Percentiles rank a stretch among this genome's conserved stretches.
Evolutionary conservation across 2,329 filamentous ascomycete genomes (phyloP).

Genomic region (Talaromyces sp.): DNA sequence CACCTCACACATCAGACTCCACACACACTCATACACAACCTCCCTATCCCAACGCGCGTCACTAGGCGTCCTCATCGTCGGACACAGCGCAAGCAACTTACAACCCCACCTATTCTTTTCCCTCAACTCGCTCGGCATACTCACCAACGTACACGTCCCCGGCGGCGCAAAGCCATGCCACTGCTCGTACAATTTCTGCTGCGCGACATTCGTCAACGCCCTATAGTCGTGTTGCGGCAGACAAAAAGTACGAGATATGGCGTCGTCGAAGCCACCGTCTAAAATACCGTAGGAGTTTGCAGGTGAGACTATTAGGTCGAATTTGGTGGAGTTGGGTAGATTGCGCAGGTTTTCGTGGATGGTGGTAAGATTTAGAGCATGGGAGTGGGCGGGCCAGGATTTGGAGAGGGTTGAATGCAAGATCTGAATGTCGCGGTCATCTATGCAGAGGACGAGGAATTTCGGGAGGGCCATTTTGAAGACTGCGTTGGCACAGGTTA

Average conservation of each 20-base stretch:
- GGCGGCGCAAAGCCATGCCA: slow-evolving; percentile 53
- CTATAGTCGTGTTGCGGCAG: slow-evolving; percentile 44
- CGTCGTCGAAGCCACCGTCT: slow-evolving; percentile 56
- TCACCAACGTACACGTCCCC: slow-evolving; percentile 50
- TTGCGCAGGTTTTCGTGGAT: slow-evolving; percentile 38
- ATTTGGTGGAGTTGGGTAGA: slow-evolving; percentile 36
- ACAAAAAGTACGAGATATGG: slow-evolving; percentile 50
- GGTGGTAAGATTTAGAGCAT: slow-evolving; percentile 33
- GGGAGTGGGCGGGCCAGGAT: slow-evolving; percentile 30
- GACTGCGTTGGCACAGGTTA: neutral
- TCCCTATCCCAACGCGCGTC: slow-evolving; percentile 50
- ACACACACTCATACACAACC: slow-evolving; percentile 54
- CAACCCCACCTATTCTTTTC: slow-evolving; percentile 43
- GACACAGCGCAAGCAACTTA: slow-evolving; percentile 49
- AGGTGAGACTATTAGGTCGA: slow-evolving; percentile 53
- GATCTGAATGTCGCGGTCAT: slow-evolving; percentile 37
- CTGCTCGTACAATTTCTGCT: slow-evolving; percentile 45
- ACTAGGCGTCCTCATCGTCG: slow-evolving; percentile 52
- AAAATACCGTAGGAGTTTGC: slow-evolving; percentile 55
- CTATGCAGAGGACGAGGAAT: slow-evolving; percentile 45
- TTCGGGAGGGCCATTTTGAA: slow-evolving; percentile 25
- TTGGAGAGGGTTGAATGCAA: slow-evolving; percentile 37
- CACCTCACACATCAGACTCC: slow-evolving; percentile 50
- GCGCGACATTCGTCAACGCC: slow-evolving; percentile 48
- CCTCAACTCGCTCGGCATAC: slow-evolving; percentile 41